Base-by-base conservation (phyloP, 164 flowering plant species). In the Berberis vulgaris region DNA sequence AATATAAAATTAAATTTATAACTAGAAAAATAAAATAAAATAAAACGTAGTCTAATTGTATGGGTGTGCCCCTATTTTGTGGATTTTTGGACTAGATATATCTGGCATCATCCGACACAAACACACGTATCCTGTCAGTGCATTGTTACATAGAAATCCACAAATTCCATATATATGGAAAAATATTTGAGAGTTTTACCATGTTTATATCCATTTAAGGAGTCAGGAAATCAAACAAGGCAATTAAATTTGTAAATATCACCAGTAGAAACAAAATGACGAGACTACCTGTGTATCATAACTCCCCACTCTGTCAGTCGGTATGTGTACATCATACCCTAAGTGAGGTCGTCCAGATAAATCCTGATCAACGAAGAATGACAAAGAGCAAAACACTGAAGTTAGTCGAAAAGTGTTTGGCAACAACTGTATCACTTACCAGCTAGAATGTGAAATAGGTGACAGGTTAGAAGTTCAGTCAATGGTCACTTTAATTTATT, bases 311-410 rank as follows among this genome's bases (percentile, higher is more conserved):
- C 96, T 86, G 67, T 83, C 76, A 43, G 99, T 86, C 41, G 98
- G 99, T 64, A 95, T 89, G 12, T 66, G 65, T 69, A 95, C 66
- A 77, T 89, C 89, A 77, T 76, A 95, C 72, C 89, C 66, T 72
- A 95, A 73, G 79, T 89, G 82, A 61, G 99, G 99, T 43, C 98
- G 66, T 55, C 99, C 99, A 13, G 99, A 95, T 71, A 91, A 82
- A 82, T 95, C 97, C 99, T 95, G 80, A 54, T 69, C 11, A 54
- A 73, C 38, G 63, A 45, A 9, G 26, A 60, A 60, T 45, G 2
- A 45, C 52, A 45, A 45, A 45, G 11, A 60, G 10, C 1, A 60
- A n/a, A 6, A 60, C 45, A 3, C 46, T 60, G 2, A 60, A 57
- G 11, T 40, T 40, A 52, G 10, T 1, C 11, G 4, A 0, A 52